Evolutionary conservation across 2,329 filamentous ascomycete genomes (phyloP), one percentile per base, ranked within the genome.

Genomic region (Calonectria pauciramosa): DNA sequence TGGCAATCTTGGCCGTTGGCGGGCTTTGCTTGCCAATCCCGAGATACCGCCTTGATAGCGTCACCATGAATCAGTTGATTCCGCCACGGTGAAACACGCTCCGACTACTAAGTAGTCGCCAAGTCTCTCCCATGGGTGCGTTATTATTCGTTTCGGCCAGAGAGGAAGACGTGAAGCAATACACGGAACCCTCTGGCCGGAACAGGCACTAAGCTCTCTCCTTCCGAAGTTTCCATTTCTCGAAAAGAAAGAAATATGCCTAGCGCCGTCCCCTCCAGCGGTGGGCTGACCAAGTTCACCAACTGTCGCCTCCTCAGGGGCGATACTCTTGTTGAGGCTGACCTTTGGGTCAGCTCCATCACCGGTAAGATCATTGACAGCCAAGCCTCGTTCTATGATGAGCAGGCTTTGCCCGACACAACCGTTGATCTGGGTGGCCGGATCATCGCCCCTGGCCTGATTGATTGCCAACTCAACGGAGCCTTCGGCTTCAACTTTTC

Each of bases 401-500:
- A 94, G 68, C 89, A 92, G 59, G 87, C 90, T 69, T 87, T 93
- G 3, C 95, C 96, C 1, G 94, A 96, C 82, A 86, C 92, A 79
- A 93, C 93, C 69, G 89, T 98, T 79, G 92, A 98, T 81, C 91
- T 98, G 1, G 91, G 92, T 67, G 95, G 95, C 73, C 95, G 95
- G 80, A 96, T 98, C 78, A 84, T 98, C 26, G 92, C 94, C 0
- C 95, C 96, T 0, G 96, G 96, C 32, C 90, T 98, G 82, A 97
- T 98, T 80, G 96, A 98, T 78, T 94, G 94, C 68, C 96, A 98
- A 85, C 92, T 98, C 79, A 98, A 98, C 82, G 96, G 96, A 63
- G 96, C 94, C 13, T 96, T 96, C 81, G 96, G 96, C 71, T 97
- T 98, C 88, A 96, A 98, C 87, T 98, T 97, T 84, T 97, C 95